phyloP scores from a whole-genome alignment of 2,329 filamentous ascomycete genomes.

The Emmonsiellopsis sp. region DNA sequence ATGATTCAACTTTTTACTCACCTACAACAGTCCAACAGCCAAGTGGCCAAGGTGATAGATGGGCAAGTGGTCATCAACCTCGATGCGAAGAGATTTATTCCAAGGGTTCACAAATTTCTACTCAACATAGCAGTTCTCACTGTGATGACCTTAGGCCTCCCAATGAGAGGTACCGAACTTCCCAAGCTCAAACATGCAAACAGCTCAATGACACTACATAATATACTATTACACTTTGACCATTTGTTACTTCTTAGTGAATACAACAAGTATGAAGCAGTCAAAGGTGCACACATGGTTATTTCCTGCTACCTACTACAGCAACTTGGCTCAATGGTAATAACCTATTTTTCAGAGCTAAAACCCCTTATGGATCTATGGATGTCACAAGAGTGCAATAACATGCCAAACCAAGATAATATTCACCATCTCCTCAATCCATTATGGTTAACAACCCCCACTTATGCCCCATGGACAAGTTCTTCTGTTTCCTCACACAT shows the following conservation, averaged over 20 bases:
- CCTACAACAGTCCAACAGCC: too few relatives aligned
- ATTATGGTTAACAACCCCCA: too few relatives aligned
- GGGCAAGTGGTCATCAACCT: too few relatives aligned
- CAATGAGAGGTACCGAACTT: background rate
- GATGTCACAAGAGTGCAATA: too few relatives aligned
- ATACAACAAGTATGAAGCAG: background rate
- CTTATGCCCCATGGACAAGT: too few relatives aligned
- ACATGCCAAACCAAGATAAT: too few relatives aligned
- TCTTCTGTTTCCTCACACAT: too few relatives aligned
- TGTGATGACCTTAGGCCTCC: background rate
- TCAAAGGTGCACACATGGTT: background rate
- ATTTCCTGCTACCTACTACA: background rate
- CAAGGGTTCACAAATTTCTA: background rate
- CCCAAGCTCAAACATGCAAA: background rate
- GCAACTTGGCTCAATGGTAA: background rate
- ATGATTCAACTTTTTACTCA: slow-evolving; percentile 16
- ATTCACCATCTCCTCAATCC: too few relatives aligned
- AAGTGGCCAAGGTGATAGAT: too few relatives aligned
- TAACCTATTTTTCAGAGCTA: background rate
- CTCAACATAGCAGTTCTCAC: background rate
- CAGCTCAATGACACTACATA: background rate
- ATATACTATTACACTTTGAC: background rate
- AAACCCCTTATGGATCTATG: background rate
- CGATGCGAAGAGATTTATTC: background rate
- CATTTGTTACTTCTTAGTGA: background rate